phyloP scores from a whole-genome alignment of 1,284 basidiomycete species.

The Cerioporus squamosus region DNA sequence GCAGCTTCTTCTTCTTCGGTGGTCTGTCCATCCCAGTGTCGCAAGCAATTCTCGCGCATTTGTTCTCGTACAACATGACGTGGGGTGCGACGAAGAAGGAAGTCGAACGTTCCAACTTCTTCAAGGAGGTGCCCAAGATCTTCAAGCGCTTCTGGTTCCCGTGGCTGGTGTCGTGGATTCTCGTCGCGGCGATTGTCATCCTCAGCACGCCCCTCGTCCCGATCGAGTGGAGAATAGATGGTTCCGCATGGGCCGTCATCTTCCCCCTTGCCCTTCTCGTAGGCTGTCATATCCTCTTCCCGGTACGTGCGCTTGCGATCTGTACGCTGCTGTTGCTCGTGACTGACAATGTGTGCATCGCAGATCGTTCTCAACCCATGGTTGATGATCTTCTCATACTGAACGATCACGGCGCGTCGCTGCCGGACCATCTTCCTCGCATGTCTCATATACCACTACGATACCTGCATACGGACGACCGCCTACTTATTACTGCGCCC shows the following conservation, averaged over 20 bases:
- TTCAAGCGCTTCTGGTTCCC: slow-evolving; percentile 53
- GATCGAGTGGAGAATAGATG: slow-evolving; percentile 47
- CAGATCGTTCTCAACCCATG: slow-evolving; percentile 54
- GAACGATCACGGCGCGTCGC: slow-evolving; percentile 19
- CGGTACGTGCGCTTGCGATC: slow-evolving; percentile 30
- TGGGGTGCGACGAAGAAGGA: slow-evolving; percentile 54
- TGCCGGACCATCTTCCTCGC: neutral
- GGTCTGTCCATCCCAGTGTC: slow-evolving; percentile 53
- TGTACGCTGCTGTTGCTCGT: neutral
- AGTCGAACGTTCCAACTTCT: slow-evolving; percentile 60
- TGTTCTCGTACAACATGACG: slow-evolving; percentile 61
- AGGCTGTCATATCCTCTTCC: slow-evolving; percentile 49
- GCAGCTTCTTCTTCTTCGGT: slow-evolving; percentile 60
- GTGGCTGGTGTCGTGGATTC: slow-evolving; percentile 43
- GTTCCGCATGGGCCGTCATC: slow-evolving; percentile 46
- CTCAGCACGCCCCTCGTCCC: slow-evolving; percentile 46
- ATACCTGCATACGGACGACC: slow-evolving; percentile 6
- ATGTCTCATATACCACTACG: slow-evolving; percentile 3
- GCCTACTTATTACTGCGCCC: neutral
- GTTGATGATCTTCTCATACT: slow-evolving; percentile 55
- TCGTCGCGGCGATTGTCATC: slow-evolving; percentile 47
- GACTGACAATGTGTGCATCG: neutral
- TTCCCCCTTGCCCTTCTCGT: slow-evolving; percentile 44
- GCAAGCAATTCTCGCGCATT: slow-evolving; percentile 53
- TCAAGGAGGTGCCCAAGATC: slow-evolving; percentile 60